These are phyloP conservation scores for Gynandropsis gynandra DNA, from an alignment of 345 rosid species.

Conservation along the genomic window DNA sequence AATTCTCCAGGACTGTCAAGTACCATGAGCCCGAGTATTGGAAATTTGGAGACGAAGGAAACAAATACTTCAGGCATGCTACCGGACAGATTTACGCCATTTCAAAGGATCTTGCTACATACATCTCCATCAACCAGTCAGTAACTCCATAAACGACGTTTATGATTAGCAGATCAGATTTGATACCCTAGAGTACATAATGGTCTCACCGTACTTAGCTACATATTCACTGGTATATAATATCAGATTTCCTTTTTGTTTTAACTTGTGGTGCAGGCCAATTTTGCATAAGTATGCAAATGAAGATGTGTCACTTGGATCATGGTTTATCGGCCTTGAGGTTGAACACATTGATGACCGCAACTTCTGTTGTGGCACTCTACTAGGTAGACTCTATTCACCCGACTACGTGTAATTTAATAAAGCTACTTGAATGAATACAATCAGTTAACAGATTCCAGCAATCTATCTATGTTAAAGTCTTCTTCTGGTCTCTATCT, in stretches of 20 bases:
- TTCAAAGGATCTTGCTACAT: conserved; percentile 88
- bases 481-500: background rate
- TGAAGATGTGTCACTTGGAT: conserved; percentile 90
- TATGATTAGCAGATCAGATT: background rate
- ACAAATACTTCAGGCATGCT: conserved; percentile 91
- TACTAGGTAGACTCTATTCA: conserved; percentile 53
- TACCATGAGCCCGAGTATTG: conserved; percentile 95
- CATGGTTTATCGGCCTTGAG: conserved; percentile 98
- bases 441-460: background rate
- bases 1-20: conserved; percentile 57
- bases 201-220: no score
- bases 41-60: conserved; percentile 98
- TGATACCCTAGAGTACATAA: no score
- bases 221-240: no score
- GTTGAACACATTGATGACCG: conserved; percentile 83
- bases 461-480: conserved; percentile 11
- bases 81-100: conserved; percentile 96
- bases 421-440: background rate
- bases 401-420: background rate
- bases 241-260: no score
- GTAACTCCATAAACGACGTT: conserved; percentile 18
- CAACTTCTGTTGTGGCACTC: conserved; percentile 82
- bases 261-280: conserved; percentile 37
- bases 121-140: conserved; percentile 80
- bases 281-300: conserved; percentile 90